Base-by-base conservation (phyloP, 768 basidiomycete species). In the Lenzites betulinus region DNA sequence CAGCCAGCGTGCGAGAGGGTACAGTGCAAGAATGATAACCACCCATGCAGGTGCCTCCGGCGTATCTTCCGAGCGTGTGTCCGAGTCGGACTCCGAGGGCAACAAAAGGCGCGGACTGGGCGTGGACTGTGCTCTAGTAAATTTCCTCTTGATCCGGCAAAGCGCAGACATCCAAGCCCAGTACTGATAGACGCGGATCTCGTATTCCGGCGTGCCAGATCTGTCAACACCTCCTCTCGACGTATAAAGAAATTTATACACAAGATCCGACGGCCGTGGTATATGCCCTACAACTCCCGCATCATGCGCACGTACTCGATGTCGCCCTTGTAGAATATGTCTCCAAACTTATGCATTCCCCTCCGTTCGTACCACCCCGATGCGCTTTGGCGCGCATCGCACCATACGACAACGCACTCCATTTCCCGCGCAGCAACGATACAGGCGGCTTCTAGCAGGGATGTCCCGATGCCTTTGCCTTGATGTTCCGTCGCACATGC, bases 241-340 rank as follows among this genome's bases (percentile, higher is more conserved):
- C 30, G n/a, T n/a, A n/a, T n/a, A n/a, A n/a, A n/a, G n/a, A n/a
- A n/a, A n/a, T n/a, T n/a, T n/a, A n/a, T n/a, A n/a, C n/a, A n/a
- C n/a, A n/a, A n/a, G n/a, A n/a, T n/a, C n/a, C n/a, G n/a, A n/a
- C n/a, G n/a, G 30, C 30, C 30, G 11, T 33, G 30, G 11, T 33
- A n/a, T n/a, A 7, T 8, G n/a, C n/a, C 33, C 46, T 50, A 58
- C 11, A 62, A 23, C 30, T 42, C 61, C 23, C 77, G 74, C 69
- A 71, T 75, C 85, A 87, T 85, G 51, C 81, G 76, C 63, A 82
- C 71, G 67, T 86, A 88, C 72, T 84, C 76, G 63, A 85, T 80
- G 42, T 73, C 68, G 6, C 77, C 78, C 72, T 85, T 86, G 72
- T 66, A 83, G 69, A 88, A 86, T 0, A 54, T 70, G 18, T 75